Percentiles rank a stretch among this genome's conserved stretches.
phyloP scores from a whole-genome alignment of 169 alveolate species.

The Babesia ovis region DNA sequence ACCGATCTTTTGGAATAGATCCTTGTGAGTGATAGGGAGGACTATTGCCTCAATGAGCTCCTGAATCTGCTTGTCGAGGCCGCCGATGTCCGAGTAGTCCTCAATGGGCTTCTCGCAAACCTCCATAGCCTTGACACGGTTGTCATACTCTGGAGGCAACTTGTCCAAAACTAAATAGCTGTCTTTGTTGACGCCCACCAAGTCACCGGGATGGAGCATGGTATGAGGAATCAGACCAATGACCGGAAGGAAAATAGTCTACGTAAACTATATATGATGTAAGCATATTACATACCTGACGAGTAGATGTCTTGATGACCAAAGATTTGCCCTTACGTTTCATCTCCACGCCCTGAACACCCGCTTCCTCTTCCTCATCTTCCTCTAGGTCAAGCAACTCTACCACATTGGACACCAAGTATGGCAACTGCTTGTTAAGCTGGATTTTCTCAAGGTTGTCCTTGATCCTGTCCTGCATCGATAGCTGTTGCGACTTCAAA shows the following conservation, averaged over 20 bases:
- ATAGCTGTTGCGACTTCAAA: constrained; percentile 84
- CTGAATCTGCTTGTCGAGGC: constrained; percentile 98
- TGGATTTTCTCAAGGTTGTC: constrained; percentile 94
- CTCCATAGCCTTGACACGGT: constrained; percentile 99
- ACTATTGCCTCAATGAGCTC: constrained; percentile 99
- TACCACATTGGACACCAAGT: constrained; percentile 96
- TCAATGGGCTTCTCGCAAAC: constrained; percentile 99
- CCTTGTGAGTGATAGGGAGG: constrained; percentile 98
- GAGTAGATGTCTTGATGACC: constrained; percentile 90
- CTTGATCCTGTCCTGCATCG: constrained; percentile 85
- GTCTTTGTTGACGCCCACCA: constrained; percentile 99
- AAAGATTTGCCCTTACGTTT: constrained; percentile 83
- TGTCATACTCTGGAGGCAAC: constrained; percentile 99
- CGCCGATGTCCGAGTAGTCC: constrained; percentile 98
- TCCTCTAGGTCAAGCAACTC: constrained; percentile 83
- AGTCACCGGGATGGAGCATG: constrained; percentile 91
- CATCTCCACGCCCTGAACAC: constrained; percentile 38
- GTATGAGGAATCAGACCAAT: constrained; percentile 95
- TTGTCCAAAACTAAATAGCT: constrained; percentile 96
- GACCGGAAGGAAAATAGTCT: constrained; percentile 97
- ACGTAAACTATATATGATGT: background rate
- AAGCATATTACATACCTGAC: constrained; percentile 69
- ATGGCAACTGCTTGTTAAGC: constrained; percentile 96
- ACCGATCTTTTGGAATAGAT: constrained; percentile 96
- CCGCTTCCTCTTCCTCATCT: constrained; percentile 72